Percentiles rank a stretch among this genome's conserved stretches.
Conservation (phyloP, 1,139 yeast species). For the Schwanniomyces etchellsii region DNA sequence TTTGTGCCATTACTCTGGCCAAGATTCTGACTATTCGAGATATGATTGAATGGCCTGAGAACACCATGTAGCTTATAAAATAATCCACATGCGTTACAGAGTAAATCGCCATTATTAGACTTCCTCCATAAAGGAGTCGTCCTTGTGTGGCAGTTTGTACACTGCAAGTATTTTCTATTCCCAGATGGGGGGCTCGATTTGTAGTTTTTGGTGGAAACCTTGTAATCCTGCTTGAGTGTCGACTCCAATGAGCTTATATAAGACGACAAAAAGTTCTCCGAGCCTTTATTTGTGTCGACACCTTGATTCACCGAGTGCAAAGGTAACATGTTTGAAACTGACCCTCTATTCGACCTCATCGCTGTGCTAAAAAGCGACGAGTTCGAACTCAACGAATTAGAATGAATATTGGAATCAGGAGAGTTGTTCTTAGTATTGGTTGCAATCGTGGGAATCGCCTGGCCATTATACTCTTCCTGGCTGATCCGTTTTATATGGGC, state of each 20-base stretch:
- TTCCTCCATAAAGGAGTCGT: constrained; percentile 47
- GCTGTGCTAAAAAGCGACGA: constrained; percentile 9
- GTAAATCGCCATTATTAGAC: constrained; percentile 37
- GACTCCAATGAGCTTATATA: constrained; percentile 38
- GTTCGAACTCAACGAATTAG: constrained; percentile 10
- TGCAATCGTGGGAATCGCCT: constrained; percentile 5
- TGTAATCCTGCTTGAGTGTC: constrained; percentile 24
- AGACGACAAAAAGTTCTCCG: constrained; percentile 20
- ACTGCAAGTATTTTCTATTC: constrained; percentile 26
- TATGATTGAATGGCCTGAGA: constrained; percentile 27
- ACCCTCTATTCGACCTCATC: constrained; percentile 1
- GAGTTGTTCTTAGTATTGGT: constrained; percentile 3
- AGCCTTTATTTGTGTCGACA: not conserved
- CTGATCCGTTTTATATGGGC: constrained; percentile 42
- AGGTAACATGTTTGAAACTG: constrained; percentile 1
- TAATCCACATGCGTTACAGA: constrained; percentile 46
- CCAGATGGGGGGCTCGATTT: constrained; percentile 2
- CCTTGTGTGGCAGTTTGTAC: constrained; percentile 41
- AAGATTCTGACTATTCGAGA: constrained; percentile 11
- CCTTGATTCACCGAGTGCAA: not conserved
- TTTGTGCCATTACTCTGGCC: constrained; percentile 2
- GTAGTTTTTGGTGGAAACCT: constrained; percentile 4
- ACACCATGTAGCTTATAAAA: constrained; percentile 44
- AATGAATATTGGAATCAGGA: constrained; percentile 2
- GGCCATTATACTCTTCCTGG: constrained; percentile 28